Conservation (phyloP, 2,329 filamentous ascomycete genomes). For the Fusarium chuoi region DNA sequence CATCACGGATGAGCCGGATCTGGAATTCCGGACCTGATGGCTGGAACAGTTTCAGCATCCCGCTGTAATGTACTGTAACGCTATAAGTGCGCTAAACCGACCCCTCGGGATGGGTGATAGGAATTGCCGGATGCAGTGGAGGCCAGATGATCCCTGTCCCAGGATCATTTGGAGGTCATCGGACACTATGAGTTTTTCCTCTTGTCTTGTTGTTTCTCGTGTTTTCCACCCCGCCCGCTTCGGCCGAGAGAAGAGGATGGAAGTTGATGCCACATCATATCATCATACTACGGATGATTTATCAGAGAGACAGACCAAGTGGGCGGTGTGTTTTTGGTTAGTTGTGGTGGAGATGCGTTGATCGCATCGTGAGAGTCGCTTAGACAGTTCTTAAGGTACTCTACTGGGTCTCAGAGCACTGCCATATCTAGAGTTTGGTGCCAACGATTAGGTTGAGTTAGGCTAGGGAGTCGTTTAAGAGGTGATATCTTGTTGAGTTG, state of each 20-base stretch:
- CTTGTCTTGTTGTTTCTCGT: constrained; percentile 3
- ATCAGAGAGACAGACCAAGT: not conserved
- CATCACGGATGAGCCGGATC: constrained; percentile 41
- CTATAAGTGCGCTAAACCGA: constrained; percentile 31
- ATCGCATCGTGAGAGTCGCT: constrained; percentile 20
- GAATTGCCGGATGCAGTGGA: constrained; percentile 10
- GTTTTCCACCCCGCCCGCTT: constrained; percentile 34
- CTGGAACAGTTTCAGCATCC: constrained; percentile 38
- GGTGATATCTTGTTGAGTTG: constrained; percentile 21
- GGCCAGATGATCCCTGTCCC: constrained; percentile 16
- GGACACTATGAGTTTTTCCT: constrained; percentile 32
- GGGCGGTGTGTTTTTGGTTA: constrained; percentile 25
- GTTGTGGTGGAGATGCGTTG: constrained; percentile 1
- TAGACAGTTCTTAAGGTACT: not conserved
- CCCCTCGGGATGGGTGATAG: constrained; percentile 24
- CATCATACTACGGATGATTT: constrained; percentile 19
- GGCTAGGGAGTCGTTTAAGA: constrained; percentile 1
- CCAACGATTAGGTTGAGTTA: not conserved
- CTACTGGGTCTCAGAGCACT: not conserved
- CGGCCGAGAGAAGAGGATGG: constrained; percentile 14
- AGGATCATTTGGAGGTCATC: constrained; percentile 40
- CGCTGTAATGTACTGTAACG: constrained; percentile 3
- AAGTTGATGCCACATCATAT: constrained; percentile 39
- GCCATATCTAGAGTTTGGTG: not conserved
- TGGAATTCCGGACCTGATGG: constrained; percentile 43